Percentiles rank a stretch among this genome's conserved stretches.
phyloP scores from a whole-genome alignment of 495 filamentous ascomycete species.

The Aspergillus nidulans region DNA sequence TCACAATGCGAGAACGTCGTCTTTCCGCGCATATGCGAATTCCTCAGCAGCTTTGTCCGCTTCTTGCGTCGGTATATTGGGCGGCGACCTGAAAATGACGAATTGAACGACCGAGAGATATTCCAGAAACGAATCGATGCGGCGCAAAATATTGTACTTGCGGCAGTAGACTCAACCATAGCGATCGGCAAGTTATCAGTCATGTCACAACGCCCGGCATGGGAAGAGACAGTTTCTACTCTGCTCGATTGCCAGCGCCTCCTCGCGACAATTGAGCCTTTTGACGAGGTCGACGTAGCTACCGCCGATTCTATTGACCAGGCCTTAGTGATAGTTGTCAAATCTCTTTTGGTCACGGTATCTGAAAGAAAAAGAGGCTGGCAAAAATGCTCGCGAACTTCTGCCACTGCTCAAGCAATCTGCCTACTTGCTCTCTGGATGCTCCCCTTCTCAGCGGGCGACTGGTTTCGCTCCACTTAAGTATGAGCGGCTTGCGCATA shows the following conservation, averaged over 20 bases:
- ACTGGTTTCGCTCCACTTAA: constrained; percentile 50
- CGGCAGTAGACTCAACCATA: constrained; percentile 39
- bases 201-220: constrained; percentile 33
- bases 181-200: constrained; percentile 41
- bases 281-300: constrained; percentile 17
- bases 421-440: constrained; percentile 38
- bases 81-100: constrained; percentile 26
- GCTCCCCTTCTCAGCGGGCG: constrained; percentile 36
- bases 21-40: constrained; percentile 29
- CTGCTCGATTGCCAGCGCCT: constrained; percentile 37
- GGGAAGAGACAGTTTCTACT: constrained; percentile 38
- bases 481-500: constrained; percentile 48
- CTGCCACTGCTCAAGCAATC: constrained; percentile 46
- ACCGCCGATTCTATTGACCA: constrained; percentile 21
- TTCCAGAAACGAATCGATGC: constrained; percentile 29
- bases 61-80: constrained; percentile 47
- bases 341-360: constrained; percentile 73
- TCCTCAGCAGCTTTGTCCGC: constrained; percentile 36
- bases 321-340: constrained; percentile 55
- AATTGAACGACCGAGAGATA: constrained; percentile 26
- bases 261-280: constrained; percentile 32
- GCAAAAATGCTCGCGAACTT: constrained; percentile 32
- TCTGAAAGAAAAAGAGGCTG: constrained; percentile 43
- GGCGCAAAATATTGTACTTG: constrained; percentile 35
- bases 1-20: constrained; percentile 18